phyloP scores from a whole-genome alignment of 1,139 yeast genomes.

The Yamadazyma aaseri region DNA sequence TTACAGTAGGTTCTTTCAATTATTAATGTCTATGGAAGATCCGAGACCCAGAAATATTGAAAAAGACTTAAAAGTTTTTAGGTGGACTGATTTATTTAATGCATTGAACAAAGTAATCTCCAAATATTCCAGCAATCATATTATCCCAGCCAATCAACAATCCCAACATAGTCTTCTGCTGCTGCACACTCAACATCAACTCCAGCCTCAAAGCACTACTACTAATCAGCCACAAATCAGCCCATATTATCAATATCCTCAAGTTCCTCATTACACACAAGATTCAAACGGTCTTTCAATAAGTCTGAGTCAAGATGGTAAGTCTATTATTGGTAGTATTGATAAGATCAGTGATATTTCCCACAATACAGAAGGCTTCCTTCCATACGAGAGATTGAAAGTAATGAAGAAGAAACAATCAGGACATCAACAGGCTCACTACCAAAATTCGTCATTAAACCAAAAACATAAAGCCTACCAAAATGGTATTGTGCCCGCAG shows the following conservation, averaged over 20 bases:
- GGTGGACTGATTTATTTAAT: conserved; percentile 53
- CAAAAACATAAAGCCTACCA: conserved; percentile 17
- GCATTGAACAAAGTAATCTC: conserved; percentile 64
- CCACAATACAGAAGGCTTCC: too few relatives aligned
- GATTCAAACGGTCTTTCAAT: too few relatives aligned
- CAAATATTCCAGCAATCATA: conserved; percentile 41
- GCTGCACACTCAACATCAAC: neutral
- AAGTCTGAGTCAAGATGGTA: too few relatives aligned
- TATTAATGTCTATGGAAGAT: conserved; percentile 61
- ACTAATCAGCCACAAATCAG: neutral
- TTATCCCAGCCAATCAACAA: neutral
- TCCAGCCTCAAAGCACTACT: neutral
- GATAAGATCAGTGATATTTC: conserved; percentile 6
- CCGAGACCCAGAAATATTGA: conserved; percentile 75
- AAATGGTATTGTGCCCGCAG: conserved; percentile 23
- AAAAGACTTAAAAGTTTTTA: conserved; percentile 68
- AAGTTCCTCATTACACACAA: too few relatives aligned
- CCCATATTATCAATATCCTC: too few relatives aligned
- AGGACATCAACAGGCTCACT: neutral
- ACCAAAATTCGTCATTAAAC: conserved; percentile 1
- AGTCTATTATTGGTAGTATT: too few relatives aligned
- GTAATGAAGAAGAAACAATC: conserved; percentile 21
- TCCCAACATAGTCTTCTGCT: neutral
- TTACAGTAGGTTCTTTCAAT: conserved; percentile 49
- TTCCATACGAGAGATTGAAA: conserved; percentile 28